Evolutionary conservation across 495 filamentous ascomycete genomes (phyloP).

Genomic region (Acidomyces sp.): DNA sequence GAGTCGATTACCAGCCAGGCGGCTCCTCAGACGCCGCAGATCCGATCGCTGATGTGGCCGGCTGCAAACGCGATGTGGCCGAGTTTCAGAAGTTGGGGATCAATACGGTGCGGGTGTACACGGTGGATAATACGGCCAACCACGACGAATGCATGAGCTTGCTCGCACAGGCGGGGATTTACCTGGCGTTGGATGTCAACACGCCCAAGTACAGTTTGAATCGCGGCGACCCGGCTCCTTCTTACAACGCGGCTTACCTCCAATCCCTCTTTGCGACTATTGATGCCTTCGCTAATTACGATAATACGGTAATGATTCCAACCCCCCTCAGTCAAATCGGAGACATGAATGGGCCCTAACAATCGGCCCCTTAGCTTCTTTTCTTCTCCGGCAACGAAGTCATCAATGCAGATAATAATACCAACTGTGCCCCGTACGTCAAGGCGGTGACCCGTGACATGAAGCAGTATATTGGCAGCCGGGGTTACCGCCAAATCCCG

Average conservation of each 20-base stretch:
- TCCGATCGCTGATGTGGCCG: slow-evolving; percentile 57
- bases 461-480: slow-evolving; percentile 65
- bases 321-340: too few species aligned
- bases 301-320: too few species aligned
- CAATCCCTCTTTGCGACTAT: slow-evolving; percentile 90
- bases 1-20: slow-evolving; percentile 54
- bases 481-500: slow-evolving; percentile 66
- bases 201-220: slow-evolving; percentile 72
- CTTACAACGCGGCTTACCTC: slow-evolving; percentile 86
- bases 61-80: slow-evolving; percentile 71
- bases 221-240: slow-evolving; percentile 55
- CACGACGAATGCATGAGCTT: slow-evolving; percentile 46
- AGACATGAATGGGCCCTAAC: too few species aligned
- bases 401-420: slow-evolving; percentile 71
- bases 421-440: slow-evolving; percentile 66
- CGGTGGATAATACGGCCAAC: slow-evolving; percentile 71
- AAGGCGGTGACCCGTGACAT: slow-evolving; percentile 91
- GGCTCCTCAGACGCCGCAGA: slow-evolving; percentile 67
- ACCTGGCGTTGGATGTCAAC: slow-evolving; percentile 78
- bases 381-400: slow-evolving; percentile 98
- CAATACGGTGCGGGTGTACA: slow-evolving; percentile 89
- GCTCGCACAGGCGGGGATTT: slow-evolving; percentile 48
- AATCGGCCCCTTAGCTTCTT: too few species aligned
- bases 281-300: slow-evolving; percentile 73
- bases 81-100: slow-evolving; percentile 76